A percentile compares a stretch with the other conserved stretches of the same genome.
Conservation (phyloP, 2,329 filamentous ascomycete species). For the Nannizziopsis barbatae region DNA sequence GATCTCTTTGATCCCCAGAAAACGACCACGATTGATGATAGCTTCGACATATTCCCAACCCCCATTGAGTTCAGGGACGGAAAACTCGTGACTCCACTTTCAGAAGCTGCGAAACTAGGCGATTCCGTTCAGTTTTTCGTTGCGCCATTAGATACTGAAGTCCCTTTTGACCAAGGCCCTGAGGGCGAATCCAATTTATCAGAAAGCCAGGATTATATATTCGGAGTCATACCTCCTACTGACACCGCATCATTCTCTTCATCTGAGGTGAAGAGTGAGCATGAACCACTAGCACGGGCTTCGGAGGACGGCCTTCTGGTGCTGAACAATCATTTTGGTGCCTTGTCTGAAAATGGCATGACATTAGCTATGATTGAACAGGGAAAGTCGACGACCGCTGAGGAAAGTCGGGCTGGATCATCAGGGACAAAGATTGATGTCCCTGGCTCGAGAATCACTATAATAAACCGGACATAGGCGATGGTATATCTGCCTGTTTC, state of each 20-base stretch:
- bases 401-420: neutral
- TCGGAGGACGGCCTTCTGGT: slow-evolving; percentile 17
- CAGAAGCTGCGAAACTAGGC: slow-evolving; percentile 29
- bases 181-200: neutral
- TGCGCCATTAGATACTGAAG: slow-evolving; percentile 16
- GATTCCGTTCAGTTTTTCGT: slow-evolving; percentile 36
- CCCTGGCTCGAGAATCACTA: slow-evolving; percentile 13
- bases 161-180: neutral
- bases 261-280: neutral
- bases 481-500: neutral
- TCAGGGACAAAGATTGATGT: slow-evolving; percentile 17
- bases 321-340: slow-evolving; percentile 29
- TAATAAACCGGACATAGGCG: neutral
- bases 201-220: slow-evolving; percentile 18
- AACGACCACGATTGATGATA: slow-evolving; percentile 3
- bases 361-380: slow-evolving; percentile 17
- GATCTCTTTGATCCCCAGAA: slow-evolving; percentile 2
- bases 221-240: slow-evolving; percentile 25
- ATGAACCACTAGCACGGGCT: neutral
- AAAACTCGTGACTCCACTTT: slow-evolving; percentile 29
- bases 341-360: slow-evolving; percentile 32
- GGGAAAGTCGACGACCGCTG: neutral
- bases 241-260: slow-evolving; percentile 13
- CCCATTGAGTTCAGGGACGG: slow-evolving; percentile 17
- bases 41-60: slow-evolving; percentile 18